These are phyloP conservation scores for Lepidopterella palustris DNA, from an alignment of 495 filamentous ascomycete species.

Conservation along the genomic window DNA sequence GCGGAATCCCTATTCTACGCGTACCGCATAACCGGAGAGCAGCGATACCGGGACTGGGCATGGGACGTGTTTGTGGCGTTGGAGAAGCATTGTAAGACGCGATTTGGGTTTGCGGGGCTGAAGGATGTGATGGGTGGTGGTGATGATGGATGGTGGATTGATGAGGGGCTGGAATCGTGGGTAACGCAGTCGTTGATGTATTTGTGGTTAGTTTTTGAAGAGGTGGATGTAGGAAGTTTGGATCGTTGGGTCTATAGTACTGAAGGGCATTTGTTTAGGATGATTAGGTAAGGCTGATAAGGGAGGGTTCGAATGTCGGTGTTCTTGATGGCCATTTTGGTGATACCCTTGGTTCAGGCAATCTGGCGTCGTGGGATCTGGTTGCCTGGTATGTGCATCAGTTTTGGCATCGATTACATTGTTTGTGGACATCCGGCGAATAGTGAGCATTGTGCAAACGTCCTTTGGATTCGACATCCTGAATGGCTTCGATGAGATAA, in stretches of 20 bases:
- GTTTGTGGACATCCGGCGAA: too few species aligned
- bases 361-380: too few species aligned
- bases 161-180: slow-evolving; percentile 30
- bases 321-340: too few species aligned
- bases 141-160: slow-evolving; percentile 9
- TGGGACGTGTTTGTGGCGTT: slow-evolving; percentile 33
- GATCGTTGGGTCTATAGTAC: slow-evolving; percentile 33
- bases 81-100: slow-evolving; percentile 31
- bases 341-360: too few species aligned
- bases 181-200: slow-evolving; percentile 32
- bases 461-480: too few species aligned
- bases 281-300: slow-evolving; percentile 18
- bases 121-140: slow-evolving; percentile 30
- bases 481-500: too few species aligned
- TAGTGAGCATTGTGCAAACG: too few species aligned
- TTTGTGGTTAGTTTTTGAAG: slow-evolving; percentile 25
- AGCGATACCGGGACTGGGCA: slow-evolving; percentile 27
- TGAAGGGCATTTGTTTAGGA: slow-evolving; percentile 29
- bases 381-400: too few species aligned
- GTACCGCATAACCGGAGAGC: slow-evolving; percentile 33
- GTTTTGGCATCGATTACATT: too few species aligned
- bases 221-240: slow-evolving; percentile 24
- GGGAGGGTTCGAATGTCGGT: too few species aligned
- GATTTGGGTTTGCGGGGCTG: slow-evolving; percentile 35
- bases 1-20: slow-evolving; percentile 34